Conservation (phyloP, 306 rosid species). For the Fragaria vesca region DNA sequence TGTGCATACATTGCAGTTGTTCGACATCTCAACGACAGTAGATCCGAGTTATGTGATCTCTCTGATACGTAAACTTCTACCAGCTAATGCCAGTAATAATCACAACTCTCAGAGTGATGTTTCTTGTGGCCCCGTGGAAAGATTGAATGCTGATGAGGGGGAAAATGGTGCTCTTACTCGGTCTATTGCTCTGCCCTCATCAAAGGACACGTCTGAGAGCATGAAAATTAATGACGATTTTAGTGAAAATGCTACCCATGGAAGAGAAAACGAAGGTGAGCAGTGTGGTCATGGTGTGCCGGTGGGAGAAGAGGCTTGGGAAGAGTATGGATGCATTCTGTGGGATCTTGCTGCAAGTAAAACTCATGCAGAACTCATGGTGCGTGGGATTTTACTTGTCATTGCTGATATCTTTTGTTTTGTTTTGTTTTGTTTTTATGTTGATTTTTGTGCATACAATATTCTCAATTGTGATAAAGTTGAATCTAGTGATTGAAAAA, state of each 20-base stretch:
- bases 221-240: constrained; percentile 48
- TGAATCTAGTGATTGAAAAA: not conserved
- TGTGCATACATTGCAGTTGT: constrained; percentile 51
- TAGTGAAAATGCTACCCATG: constrained; percentile 23
- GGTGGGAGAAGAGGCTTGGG: constrained; percentile 58
- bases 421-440: not conserved
- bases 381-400: constrained; percentile 26
- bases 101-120: constrained; percentile 19
- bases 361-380: constrained; percentile 92
- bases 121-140: constrained; percentile 23
- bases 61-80: constrained; percentile 79
- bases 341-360: constrained; percentile 89
- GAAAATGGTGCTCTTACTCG: constrained; percentile 31
- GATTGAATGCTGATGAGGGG: constrained; percentile 3
- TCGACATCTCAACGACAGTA: constrained; percentile 85
- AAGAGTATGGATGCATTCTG: constrained; percentile 79
- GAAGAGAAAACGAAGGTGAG: constrained; percentile 31
- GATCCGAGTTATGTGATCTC: constrained; percentile 92
- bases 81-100: constrained; percentile 31
- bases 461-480: not conserved
- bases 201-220: constrained; percentile 28
- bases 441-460: not conserved
- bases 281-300: constrained; percentile 12
- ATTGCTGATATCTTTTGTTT: constrained; percentile 4
- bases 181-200: constrained; percentile 9